These are phyloP conservation scores for Hemileccinum impolitum DNA, from an alignment of 768 basidiomycete genomes.

Conservation along the genomic window DNA sequence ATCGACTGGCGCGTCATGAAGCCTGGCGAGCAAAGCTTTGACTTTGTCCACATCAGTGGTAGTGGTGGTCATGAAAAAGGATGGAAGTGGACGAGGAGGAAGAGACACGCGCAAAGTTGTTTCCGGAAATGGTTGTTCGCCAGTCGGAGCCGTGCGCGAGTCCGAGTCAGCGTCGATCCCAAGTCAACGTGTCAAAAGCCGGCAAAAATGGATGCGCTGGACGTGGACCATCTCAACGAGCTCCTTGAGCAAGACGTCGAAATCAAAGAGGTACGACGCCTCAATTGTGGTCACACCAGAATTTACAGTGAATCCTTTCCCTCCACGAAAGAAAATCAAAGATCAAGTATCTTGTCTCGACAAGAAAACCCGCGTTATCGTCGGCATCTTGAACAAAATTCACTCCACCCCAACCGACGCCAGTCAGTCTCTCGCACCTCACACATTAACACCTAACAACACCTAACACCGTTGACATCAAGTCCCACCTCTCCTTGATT, in stretches of 20 bases:
- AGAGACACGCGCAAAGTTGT: no score
- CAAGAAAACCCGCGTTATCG: conserved; percentile 67
- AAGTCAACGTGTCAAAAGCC: conserved; percentile 6
- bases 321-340: conserved; percentile 63
- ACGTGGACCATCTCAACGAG: conserved; percentile 54
- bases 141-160: background rate
- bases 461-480: conserved; percentile 9
- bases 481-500: conserved; percentile 62
- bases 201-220: conserved; percentile 49
- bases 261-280: conserved; percentile 54
- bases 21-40: conserved; percentile 45
- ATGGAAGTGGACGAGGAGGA: background rate
- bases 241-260: conserved; percentile 63
- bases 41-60: conserved; percentile 35
- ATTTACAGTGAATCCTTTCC: background rate
- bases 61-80: conserved; percentile 25
- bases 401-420: conserved; percentile 66
- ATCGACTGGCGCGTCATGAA: conserved; percentile 59
- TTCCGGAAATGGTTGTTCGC: conserved; percentile 14
- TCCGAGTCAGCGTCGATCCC: no score
- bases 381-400: conserved; percentile 74
- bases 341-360: conserved; percentile 73
- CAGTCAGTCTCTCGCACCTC: conserved; percentile 40
- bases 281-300: background rate
- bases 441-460: conserved; percentile 10